phyloP scores from a whole-genome alignment of 1,139 yeast species.

The Pichia sp. region DNA sequence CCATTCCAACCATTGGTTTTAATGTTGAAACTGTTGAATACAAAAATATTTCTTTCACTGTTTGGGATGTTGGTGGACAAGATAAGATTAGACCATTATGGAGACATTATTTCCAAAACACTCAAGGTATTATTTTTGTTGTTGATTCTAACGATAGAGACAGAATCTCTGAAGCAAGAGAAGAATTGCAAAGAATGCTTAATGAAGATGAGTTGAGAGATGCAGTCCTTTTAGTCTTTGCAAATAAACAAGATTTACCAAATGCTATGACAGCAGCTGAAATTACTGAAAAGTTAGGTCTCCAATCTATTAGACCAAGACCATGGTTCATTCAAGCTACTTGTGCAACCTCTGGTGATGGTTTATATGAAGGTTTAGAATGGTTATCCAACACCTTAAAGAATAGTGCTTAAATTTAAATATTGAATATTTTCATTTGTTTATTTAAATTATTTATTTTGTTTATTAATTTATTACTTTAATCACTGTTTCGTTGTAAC shows the following conservation, averaged over 20 bases:
- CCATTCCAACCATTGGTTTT: constrained; percentile 91
- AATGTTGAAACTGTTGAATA: constrained; percentile 92
- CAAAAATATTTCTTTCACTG: constrained; percentile 90
- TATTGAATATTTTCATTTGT: neutral
- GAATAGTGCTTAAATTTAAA: constrained; percentile 33
- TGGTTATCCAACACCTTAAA: constrained; percentile 84
- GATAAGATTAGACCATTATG: constrained; percentile 91
- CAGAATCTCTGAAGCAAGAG: constrained; percentile 89
- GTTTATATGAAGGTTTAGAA: constrained; percentile 85
- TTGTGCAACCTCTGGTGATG: constrained; percentile 88
- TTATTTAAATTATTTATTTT: neutral
- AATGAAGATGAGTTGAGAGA: constrained; percentile 91
- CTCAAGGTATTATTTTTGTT: constrained; percentile 89
- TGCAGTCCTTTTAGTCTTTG: constrained; percentile 81
- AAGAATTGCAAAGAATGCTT: constrained; percentile 88
- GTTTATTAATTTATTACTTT: neutral
- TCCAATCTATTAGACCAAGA: constrained; percentile 78
- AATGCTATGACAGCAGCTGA: constrained; percentile 90
- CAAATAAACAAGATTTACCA: constrained; percentile 91
- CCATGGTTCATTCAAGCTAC: constrained; percentile 90
- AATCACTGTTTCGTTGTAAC: neutral
- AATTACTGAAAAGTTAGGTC: constrained; percentile 77
- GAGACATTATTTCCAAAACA: constrained; percentile 94
- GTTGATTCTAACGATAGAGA: constrained; percentile 92
- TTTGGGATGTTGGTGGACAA: constrained; percentile 98